Conservation (phyloP, 2,329 filamentous ascomycete species). For the Pseudocercospora fijiensis region DNA sequence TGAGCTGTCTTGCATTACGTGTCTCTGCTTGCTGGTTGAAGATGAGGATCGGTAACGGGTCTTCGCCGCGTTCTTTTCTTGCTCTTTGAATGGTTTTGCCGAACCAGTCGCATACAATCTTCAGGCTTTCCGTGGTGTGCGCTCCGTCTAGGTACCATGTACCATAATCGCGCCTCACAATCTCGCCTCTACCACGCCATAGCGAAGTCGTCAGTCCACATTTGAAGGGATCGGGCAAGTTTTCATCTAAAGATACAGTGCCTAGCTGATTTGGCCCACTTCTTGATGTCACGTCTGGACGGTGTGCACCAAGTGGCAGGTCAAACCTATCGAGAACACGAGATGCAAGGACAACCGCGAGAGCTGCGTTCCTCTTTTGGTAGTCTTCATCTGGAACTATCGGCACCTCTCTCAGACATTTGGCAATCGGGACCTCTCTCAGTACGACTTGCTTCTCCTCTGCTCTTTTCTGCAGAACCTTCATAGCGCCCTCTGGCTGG, state of each 20-base stretch:
- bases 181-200: constrained; percentile 4
- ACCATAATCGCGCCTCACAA: not conserved
- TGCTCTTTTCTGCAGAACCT: constrained; percentile 54
- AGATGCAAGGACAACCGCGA: not conserved
- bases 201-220: not conserved
- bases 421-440: not conserved
- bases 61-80: not conserved
- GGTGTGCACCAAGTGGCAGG: not conserved
- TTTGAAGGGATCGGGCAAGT: not conserved
- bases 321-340: not conserved
- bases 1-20: not conserved
- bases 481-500: constrained; percentile 44
- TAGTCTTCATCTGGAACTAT: not conserved
- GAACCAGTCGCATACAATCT: constrained; percentile 3
- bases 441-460: constrained; percentile 45
- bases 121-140: not conserved
- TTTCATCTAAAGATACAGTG: not conserved
- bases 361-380: not conserved
- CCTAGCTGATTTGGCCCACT: not conserved
- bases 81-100: not conserved
- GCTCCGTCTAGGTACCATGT: constrained; percentile 3
- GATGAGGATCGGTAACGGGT: not conserved
- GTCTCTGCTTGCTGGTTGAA: not conserved
- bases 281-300: not conserved
- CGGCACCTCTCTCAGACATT: not conserved